Conservation (phyloP, 306 rosid species). For the Elaeagnus macrophylla region DNA sequence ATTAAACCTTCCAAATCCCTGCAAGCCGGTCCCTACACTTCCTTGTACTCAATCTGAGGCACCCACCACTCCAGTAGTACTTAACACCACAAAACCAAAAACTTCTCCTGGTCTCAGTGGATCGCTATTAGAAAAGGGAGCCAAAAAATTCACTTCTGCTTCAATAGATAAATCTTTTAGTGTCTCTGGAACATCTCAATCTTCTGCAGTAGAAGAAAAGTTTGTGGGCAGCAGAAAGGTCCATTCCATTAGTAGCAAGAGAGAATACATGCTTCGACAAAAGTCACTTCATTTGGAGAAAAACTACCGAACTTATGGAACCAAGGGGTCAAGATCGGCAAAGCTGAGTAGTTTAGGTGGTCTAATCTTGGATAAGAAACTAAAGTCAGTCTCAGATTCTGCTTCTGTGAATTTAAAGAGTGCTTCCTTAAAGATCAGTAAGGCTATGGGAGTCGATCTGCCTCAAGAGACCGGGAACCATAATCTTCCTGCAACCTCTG, state of each 20-base stretch:
- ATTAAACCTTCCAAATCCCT: conserved; percentile 45
- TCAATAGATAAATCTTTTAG: conserved; percentile 35
- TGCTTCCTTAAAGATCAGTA: conserved; percentile 62
- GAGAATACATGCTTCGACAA: conserved; percentile 77
- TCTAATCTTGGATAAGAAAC: conserved; percentile 64
- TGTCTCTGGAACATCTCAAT: conserved; percentile 39
- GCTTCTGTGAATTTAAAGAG: conserved; percentile 53
- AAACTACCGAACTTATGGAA: conserved; percentile 54
- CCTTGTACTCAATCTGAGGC: conserved; percentile 37
- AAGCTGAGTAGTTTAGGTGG: conserved; percentile 57
- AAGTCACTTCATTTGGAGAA: conserved; percentile 72
- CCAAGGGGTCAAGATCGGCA: conserved; percentile 68
- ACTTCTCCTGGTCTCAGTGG: conserved; percentile 31
- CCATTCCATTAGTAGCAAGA: conserved; percentile 47
- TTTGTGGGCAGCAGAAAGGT: conserved; percentile 41
- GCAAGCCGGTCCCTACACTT: conserved; percentile 28
- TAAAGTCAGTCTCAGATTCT: conserved; percentile 59
- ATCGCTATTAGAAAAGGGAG: conserved; percentile 35
- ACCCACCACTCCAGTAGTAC: conserved; percentile 26
- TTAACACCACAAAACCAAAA: conserved; percentile 27
- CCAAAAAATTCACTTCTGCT: conserved; percentile 29
- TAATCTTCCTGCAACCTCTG: conserved; percentile 41
- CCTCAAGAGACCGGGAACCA: conserved; percentile 41
- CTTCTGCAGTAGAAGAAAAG: conserved; percentile 49
- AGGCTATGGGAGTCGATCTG: conserved; percentile 54